Evolutionary conservation across 805 yeast genomes (phyloP), one percentile per base, ranked within the genome.

Genomic region (Yarrowia bubula): DNA sequence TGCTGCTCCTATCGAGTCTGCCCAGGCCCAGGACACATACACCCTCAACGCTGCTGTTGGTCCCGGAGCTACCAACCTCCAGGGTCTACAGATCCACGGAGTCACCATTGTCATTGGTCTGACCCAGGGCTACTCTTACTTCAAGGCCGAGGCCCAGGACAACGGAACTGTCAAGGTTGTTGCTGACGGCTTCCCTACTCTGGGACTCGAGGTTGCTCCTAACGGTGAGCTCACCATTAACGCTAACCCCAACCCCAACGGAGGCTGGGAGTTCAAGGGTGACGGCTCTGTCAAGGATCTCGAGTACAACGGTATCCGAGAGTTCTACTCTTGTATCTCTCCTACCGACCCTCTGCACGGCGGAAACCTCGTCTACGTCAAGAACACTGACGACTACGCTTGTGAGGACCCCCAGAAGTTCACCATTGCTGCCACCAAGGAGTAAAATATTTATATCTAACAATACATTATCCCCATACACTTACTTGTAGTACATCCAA

Each of bases 361-460:
- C 17, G 17, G 38, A n/a, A 8, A 38, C 17, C 8, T 37, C 4
- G 58, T 51, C 28, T 51, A 51, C 43, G 43, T 38, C 43, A 37
- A 51, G 43, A 22, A n/a, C 8, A 33, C 43, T 18, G 58, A 51
- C 41, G 15, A 35, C 14, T 51, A 51, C 58, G 43, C 5, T 6
- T 51, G 58, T 18, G 22, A 38, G 43, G n/a, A 37, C 58, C 43
- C 58, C 5, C 14, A 22, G 22, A 37, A 37, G 14, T 37, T 51
- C 38, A 51, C 58, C 43, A 51, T 51, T n/a, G 58, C 35, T 18
- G 58, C 43, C n/a, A 14, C 58, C 35, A 37, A 37, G 42, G 35
- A 35, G 41, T 33, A 48, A 47, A 17, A 22, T 48, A 48, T 48
- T 32, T 48, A 33, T 48, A 41, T 8, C 14, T 15, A 38, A 38